Evolutionary conservation across 176 grass and related monocot genomes (phyloP), one percentile per base, ranked within the genome.

Genomic region (Musa beccarii): DNA sequence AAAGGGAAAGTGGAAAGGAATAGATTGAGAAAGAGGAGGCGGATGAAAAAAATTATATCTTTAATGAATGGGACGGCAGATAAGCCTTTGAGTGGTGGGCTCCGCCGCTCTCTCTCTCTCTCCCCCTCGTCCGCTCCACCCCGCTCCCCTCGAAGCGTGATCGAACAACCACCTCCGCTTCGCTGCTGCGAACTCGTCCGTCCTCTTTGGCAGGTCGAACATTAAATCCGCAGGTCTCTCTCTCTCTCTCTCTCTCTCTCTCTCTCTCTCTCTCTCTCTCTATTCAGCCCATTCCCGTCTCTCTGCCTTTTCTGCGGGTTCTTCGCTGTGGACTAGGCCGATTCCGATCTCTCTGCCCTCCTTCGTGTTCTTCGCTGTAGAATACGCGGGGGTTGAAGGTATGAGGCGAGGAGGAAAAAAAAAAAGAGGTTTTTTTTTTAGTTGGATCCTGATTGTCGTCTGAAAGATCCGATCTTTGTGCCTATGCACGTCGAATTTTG

Each of bases 211-310:
- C 11, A 13, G 25, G 26, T 68, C 25, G 65, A 26, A 26, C 25
- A 68, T 68, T 68, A 68, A 68, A 68, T 68, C 65, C 65, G 65
- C 26, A 26, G 25, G 13, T 11, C 65, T 68, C 24, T 7, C n/a
- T 23, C 10, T 22, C n/a, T 63, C 21, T n/a, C 19, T 10, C 10
- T 22, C n/a, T 21, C 61, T 64, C 65, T 29, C 12, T 68, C 25
- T 29, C n/a, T 23, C 10, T 22, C n/a, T 63, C 21, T n/a, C 19
- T 10, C 10, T 22, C n/a, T 21, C 61, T 64, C 65, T 29, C 12
- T 68, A 13, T 29, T 34, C 25, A 68, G 2, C 34, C 65, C 12
- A 11, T 68, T 15, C 24, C 26, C 0, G 2, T 1, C 26, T 22
- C 26, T 19, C 26, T 67, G 24, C 10, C 10, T 6, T 10, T 28